These are phyloP conservation scores for Monsonia emarginata DNA, from an alignment of 441 rosid species.

Conservation along the genomic window DNA sequence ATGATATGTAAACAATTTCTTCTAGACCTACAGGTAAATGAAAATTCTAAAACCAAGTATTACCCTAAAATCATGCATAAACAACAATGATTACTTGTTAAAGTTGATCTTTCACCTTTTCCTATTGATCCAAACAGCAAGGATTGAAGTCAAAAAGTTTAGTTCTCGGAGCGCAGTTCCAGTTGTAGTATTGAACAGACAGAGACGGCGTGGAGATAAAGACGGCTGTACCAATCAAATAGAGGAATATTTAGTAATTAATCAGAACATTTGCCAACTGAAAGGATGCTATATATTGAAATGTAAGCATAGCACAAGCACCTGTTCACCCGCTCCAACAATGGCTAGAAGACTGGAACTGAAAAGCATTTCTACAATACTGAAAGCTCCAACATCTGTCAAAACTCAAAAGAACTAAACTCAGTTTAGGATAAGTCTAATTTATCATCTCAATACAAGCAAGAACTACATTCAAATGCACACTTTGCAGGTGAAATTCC, in stretches of 20 bases:
- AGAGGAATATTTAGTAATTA: slow-evolving; percentile 5
- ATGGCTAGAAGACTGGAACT: slow-evolving; percentile 75
- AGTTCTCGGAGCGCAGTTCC: slow-evolving; percentile 61
- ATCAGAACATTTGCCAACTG: background rate
- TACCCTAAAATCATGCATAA: background rate
- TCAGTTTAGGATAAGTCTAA: slow-evolving; percentile 1
- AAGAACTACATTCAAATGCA: background rate
- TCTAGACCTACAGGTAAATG: background rate
- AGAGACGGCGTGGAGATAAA: slow-evolving; percentile 73
- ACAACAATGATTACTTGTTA: background rate
- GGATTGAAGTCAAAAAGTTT: slow-evolving; percentile 65
- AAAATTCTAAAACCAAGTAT: background rate
- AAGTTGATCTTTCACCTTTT: slow-evolving; percentile 34
- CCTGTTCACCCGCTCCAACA: slow-evolving; percentile 96
- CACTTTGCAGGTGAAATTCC: background rate
- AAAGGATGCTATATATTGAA: background rate
- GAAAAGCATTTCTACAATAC: slow-evolving; percentile 71
- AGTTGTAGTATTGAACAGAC: slow-evolving; percentile 57
- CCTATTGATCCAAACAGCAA: slow-evolving; percentile 68
- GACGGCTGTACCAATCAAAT: slow-evolving; percentile 45
- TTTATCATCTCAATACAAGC: background rate
- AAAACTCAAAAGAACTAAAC: slow-evolving; percentile 16
- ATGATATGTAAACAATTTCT: background rate
- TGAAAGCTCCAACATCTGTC: slow-evolving; percentile 57
- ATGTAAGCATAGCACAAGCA: slow-evolving; percentile 14